Conservation (phyloP, 2,329 filamentous ascomycete species). For the Penicillium sp. region DNA sequence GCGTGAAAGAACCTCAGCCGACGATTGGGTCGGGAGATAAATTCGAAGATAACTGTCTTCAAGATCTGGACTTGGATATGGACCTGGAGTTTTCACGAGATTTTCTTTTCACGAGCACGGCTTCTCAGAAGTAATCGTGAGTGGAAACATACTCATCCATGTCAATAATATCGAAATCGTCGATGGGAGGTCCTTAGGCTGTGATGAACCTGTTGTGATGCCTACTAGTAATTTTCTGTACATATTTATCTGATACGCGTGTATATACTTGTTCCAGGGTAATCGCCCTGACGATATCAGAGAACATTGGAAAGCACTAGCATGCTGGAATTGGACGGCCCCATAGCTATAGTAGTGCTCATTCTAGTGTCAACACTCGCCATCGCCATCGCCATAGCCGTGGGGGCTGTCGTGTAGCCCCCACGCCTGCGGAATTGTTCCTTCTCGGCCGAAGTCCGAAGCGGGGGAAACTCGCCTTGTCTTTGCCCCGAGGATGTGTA, state of each 20-base stretch:
- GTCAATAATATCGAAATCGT: too few relatives aligned
- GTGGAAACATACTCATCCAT: too few relatives aligned
- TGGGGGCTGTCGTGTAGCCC: neutral
- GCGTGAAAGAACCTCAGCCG: conserved; percentile 14
- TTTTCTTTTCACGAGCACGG: conserved; percentile 40
- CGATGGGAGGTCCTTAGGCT: too few relatives aligned
- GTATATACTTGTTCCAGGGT: too few relatives aligned
- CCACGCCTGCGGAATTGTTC: conserved; percentile 16
- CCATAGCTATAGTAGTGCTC: too few relatives aligned
- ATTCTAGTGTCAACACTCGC: too few relatives aligned
- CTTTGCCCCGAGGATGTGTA: conserved; percentile 4
- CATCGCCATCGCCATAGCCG: neutral
- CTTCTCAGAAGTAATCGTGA: conserved; percentile 23
- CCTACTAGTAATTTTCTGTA: too few relatives aligned
- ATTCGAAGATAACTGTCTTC: conserved; percentile 28
- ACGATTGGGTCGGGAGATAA: conserved; percentile 5
- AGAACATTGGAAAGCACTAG: too few relatives aligned
- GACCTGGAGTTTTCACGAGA: conserved; percentile 42
- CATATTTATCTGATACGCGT: too few relatives aligned
- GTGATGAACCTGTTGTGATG: too few relatives aligned
- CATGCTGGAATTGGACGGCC: too few relatives aligned
- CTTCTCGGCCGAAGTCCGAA: conserved; percentile 27
- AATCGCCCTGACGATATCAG: too few relatives aligned
- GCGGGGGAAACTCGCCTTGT: conserved; percentile 8
- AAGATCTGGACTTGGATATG: conserved; percentile 37